Percentiles rank a stretch among this genome's conserved stretches.
Conservation (phyloP, 2,329 filamentous ascomycete species). For the Sporothrix inflata region DNA sequence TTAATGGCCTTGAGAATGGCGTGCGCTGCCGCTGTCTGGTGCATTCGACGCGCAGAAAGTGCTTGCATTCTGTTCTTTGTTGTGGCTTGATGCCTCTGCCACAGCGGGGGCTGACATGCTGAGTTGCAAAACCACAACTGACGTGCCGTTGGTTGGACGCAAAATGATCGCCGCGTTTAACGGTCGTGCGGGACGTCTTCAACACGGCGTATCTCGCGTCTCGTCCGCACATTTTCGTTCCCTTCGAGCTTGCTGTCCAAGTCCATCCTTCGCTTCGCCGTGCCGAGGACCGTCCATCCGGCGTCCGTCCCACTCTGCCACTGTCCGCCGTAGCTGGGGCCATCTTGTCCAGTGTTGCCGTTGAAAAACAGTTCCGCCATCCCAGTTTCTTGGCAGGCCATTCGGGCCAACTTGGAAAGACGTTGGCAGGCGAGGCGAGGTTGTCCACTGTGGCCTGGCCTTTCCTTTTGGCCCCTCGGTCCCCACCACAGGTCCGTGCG, state of each 20-base stretch:
- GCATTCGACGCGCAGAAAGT: background rate
- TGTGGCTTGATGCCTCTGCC: background rate
- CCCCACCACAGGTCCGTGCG: slow-evolving; percentile 27
- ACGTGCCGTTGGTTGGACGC: background rate
- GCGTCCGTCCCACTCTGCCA: background rate
- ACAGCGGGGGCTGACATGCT: background rate
- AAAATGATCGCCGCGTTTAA: slow-evolving; percentile 11
- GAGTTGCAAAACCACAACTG: background rate
- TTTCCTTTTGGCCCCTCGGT: too few species aligned
- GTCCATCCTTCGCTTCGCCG: slow-evolving; percentile 7
- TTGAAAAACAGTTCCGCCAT: background rate
- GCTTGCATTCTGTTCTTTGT: background rate
- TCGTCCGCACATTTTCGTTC: background rate
- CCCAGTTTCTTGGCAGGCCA: background rate
- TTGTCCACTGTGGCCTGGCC: background rate
- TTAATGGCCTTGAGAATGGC: background rate
- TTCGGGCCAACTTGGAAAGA: background rate
- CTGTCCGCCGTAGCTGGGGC: too few species aligned
- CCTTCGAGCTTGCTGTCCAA: background rate
- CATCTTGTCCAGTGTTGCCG: too few species aligned
- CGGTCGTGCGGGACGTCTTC: background rate
- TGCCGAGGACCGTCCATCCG: background rate
- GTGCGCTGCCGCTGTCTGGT: background rate
- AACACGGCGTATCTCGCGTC: background rate
- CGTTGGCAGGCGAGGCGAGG: background rate